These are phyloP conservation scores for Zopfochytrium polystomum DNA, from an alignment of 371 early-diverging fungal species.

Conservation along the genomic window DNA sequence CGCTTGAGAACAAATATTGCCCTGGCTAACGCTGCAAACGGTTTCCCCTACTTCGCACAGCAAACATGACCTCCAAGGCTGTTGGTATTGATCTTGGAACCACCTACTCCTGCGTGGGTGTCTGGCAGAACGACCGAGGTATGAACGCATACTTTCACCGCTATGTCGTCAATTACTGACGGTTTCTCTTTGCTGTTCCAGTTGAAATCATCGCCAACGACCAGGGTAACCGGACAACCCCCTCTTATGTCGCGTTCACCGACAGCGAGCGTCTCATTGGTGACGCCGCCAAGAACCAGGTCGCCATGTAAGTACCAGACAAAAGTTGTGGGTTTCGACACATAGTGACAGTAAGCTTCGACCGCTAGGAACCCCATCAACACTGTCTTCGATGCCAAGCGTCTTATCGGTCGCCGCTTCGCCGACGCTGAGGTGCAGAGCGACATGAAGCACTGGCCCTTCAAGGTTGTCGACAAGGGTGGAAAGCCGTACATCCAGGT, in stretches of 20 bases:
- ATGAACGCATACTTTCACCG: constrained; percentile 1
- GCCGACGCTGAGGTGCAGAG: constrained; percentile 83
- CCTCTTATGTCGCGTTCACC: constrained; percentile 93
- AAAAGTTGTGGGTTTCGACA: not conserved
- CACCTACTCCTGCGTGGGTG: too few relatives aligned
- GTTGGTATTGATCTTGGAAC: too few relatives aligned
- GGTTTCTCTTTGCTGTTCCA: constrained; percentile 1
- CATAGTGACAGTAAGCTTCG: not conserved
- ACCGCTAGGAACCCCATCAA: constrained; percentile 53
- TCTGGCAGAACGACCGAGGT: constrained; percentile 82
- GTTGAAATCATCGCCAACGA: constrained; percentile 97
- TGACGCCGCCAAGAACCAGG: constrained; percentile 93
- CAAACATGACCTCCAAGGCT: constrained; percentile 19
- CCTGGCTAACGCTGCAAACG: too few relatives aligned
- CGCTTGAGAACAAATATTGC: too few relatives aligned
- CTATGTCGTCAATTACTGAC: not conserved
- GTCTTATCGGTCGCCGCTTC: constrained; percentile 94
- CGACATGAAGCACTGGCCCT: constrained; percentile 92
- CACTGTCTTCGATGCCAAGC: constrained; percentile 96
- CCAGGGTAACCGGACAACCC: constrained; percentile 96
- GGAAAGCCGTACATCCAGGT: constrained; percentile 83
- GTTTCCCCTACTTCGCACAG: too few relatives aligned
- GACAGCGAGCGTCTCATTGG: constrained; percentile 90
- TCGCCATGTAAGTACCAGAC: constrained; percentile 56
- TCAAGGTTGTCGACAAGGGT: constrained; percentile 80